Evolutionary conservation across 441 rosid species (phyloP).

Genomic region (Pelargonium myrrhifolium): DNA sequence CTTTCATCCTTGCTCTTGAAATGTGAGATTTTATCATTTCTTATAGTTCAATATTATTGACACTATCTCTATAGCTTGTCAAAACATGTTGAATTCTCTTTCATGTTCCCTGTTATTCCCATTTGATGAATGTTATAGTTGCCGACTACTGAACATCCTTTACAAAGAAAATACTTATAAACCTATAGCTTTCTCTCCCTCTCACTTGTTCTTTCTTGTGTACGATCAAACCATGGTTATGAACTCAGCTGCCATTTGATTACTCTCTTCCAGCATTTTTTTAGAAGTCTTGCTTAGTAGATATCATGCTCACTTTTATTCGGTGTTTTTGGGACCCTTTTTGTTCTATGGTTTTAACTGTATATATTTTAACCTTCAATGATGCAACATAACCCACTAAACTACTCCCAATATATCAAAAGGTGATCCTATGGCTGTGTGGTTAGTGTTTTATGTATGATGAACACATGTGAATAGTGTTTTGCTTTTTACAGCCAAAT

Average conservation of each 20-base stretch:
- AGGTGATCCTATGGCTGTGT: neutral
- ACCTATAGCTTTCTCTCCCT: neutral
- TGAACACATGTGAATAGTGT: neutral
- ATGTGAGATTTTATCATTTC: neutral
- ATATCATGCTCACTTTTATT: neutral
- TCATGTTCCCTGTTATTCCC: neutral
- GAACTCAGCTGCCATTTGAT: neutral
- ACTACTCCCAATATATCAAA: neutral
- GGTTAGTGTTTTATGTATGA: neutral
- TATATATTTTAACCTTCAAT: neutral
- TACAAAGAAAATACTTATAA: neutral
- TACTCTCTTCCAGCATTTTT: neutral
- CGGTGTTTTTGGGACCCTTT: neutral
- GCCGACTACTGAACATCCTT: neutral
- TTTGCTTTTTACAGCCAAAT: constrained; percentile 40
- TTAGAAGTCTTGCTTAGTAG: neutral
- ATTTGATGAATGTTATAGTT: neutral
- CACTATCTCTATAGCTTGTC: neutral
- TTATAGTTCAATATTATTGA: neutral
- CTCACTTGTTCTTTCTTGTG: neutral
- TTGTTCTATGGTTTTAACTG: neutral
- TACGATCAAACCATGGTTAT: neutral
- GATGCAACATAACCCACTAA: neutral
- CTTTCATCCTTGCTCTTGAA: neutral
- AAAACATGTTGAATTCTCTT: neutral